phyloP scores from a whole-genome alignment of 1,284 basidiomycete species.

The Cystobasidium pallidum region DNA sequence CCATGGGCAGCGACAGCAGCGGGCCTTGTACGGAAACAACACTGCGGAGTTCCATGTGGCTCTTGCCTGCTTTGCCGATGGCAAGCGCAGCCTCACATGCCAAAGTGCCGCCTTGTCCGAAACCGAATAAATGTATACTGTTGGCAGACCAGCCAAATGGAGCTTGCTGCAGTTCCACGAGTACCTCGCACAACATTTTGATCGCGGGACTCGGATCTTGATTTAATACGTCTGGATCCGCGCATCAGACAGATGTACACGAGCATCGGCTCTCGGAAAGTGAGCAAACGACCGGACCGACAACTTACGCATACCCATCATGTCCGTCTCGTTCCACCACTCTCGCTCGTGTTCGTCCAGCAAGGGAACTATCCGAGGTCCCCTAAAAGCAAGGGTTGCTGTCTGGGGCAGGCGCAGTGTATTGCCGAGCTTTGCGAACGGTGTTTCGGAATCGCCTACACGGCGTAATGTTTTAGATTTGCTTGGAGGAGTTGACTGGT shows the following conservation, averaged over 20 bases:
- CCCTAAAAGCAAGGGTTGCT: constrained; percentile 55
- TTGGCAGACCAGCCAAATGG: constrained; percentile 50
- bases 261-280: neutral
- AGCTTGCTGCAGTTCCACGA: constrained; percentile 50
- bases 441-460: constrained; percentile 54
- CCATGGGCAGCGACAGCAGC: constrained; percentile 47
- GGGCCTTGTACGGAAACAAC: constrained; percentile 47
- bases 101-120: constrained; percentile 56
- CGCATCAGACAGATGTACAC: neutral
- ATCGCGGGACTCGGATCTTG: constrained; percentile 47
- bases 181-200: constrained; percentile 45
- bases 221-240: constrained; percentile 46
- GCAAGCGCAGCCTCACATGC: constrained; percentile 54
- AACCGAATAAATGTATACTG: constrained; percentile 57
- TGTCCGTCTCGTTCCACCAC: constrained; percentile 57
- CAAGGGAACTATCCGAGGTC: constrained; percentile 54
- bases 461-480: neutral
- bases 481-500: neutral
- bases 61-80: neutral
- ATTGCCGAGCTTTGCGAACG: constrained; percentile 54
- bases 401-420: constrained; percentile 57
- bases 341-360: constrained; percentile 55
- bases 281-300: no score
- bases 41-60: constrained; percentile 46
- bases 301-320: constrained; percentile 54